Conservation (phyloP, 2,329 filamentous ascomycete genomes). For the Tympanopsis confertula region DNA sequence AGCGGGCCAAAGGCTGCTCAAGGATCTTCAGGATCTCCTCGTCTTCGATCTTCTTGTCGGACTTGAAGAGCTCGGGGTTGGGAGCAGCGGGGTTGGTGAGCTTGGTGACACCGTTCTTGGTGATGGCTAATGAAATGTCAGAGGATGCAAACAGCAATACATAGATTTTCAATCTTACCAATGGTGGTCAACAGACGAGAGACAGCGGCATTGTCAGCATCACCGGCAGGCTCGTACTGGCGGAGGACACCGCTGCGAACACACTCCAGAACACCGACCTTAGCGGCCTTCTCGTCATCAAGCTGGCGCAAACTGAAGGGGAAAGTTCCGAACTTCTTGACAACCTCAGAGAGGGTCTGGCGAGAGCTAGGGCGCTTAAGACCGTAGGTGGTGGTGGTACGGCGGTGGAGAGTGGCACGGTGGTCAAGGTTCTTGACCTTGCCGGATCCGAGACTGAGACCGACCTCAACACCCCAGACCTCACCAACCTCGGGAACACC, state of each 20-base stretch:
- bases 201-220: slow-evolving; percentile 79
- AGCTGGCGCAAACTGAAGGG: slow-evolving; percentile 96
- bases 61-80: slow-evolving; percentile 74
- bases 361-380: slow-evolving; percentile 90
- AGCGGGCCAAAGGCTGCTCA: slow-evolving; percentile 74
- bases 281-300: slow-evolving; percentile 86
- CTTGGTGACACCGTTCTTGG: slow-evolving; percentile 90
- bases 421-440: slow-evolving; percentile 90
- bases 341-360: slow-evolving; percentile 83
- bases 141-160: slow-evolving; percentile 11
- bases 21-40: slow-evolving; percentile 92
- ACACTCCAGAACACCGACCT: slow-evolving; percentile 94
- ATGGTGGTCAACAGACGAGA: slow-evolving; percentile 81
- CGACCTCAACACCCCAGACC: slow-evolving; percentile 96
- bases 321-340: slow-evolving; percentile 95
- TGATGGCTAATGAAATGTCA: slow-evolving; percentile 57
- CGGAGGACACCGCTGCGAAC: slow-evolving; percentile 85
- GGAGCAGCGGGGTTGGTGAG: slow-evolving; percentile 65
- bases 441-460: slow-evolving; percentile 77
- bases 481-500: slow-evolving; percentile 80
- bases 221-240: slow-evolving; percentile 90
- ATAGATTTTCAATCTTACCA: slow-evolving; percentile 47
- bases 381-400: slow-evolving; percentile 81
- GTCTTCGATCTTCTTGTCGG: slow-evolving; percentile 95
- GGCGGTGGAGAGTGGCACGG: slow-evolving; percentile 82